phyloP scores from a whole-genome alignment of 2,329 filamentous ascomycete species.

The Colletotrichum liaoningense region DNA sequence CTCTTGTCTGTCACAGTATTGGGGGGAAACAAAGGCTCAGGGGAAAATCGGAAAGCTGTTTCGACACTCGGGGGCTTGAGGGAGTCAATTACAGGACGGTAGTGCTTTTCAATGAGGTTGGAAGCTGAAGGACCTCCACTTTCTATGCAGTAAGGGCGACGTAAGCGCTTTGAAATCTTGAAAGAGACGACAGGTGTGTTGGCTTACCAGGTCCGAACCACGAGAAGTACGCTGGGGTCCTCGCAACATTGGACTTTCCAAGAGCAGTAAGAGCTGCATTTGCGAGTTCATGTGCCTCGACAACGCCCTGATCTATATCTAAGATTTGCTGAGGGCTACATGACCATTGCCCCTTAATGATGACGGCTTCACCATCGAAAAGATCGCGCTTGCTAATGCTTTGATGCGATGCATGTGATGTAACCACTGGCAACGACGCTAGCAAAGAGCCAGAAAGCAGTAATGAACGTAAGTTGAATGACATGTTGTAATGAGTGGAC shows the following conservation, averaged over 20 bases:
- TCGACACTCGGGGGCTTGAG: conserved; percentile 11
- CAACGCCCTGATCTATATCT: conserved; percentile 5
- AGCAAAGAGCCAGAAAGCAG: background rate
- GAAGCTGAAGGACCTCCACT: background rate
- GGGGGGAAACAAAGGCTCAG: conserved; percentile 1
- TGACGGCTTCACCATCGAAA: conserved; percentile 14
- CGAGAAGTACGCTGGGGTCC: background rate
- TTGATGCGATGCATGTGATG: background rate
- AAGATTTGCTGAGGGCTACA: background rate
- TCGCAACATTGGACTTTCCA: background rate
- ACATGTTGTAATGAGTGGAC: background rate
- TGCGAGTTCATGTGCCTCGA: conserved; percentile 14
- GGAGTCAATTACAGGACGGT: background rate
- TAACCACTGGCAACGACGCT: background rate
- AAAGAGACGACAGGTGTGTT: background rate
- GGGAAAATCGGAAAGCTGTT: conserved; percentile 10
- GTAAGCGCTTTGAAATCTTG: background rate
- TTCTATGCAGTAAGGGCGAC: background rate
- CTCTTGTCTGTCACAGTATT: conserved; percentile 1
- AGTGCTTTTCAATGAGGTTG: conserved; percentile 3
- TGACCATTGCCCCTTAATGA: conserved; percentile 5
- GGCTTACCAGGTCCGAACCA: conserved; percentile 4
- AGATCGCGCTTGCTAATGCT: background rate
- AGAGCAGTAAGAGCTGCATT: conserved; percentile 11
- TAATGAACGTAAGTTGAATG: background rate